These are phyloP conservation scores for Trichoderma asperellum DNA, from an alignment of 2,329 filamentous ascomycete genomes.

Conservation along the genomic window DNA sequence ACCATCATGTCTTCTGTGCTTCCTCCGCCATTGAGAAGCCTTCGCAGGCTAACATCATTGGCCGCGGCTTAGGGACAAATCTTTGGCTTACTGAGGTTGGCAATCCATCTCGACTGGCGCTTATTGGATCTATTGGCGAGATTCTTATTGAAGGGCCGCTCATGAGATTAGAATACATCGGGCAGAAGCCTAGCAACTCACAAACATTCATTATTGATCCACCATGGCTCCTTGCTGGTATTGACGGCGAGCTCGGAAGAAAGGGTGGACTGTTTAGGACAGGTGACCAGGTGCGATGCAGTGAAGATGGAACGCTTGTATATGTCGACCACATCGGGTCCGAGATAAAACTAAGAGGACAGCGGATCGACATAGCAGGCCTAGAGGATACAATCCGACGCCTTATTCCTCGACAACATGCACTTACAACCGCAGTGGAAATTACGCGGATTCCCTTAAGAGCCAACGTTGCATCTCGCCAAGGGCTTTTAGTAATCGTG, in stretches of 20 bases:
- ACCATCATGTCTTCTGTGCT: constrained; percentile 15
- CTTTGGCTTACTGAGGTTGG: not conserved
- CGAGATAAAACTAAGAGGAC: not conserved
- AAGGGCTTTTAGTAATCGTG: not conserved
- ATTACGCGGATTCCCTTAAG: not conserved
- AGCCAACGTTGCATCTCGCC: not conserved
- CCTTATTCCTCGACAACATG: not conserved
- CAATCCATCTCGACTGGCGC: not conserved
- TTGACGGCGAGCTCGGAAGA: constrained; percentile 37
- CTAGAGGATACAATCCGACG: not conserved
- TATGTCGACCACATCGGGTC: not conserved
- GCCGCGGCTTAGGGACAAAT: not conserved
- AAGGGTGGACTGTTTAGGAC: constrained; percentile 48
- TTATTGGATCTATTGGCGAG: constrained; percentile 13
- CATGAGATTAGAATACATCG: constrained; percentile 6
- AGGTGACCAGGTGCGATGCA: constrained; percentile 50
- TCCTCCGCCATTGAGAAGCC: not conserved
- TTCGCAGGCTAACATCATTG: not conserved
- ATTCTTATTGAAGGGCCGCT: constrained; percentile 19
- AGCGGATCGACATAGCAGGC: not conserved
- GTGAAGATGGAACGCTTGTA: constrained; percentile 31
- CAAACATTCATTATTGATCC: constrained; percentile 48
- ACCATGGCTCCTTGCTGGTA: constrained; percentile 46
- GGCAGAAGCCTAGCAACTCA: not conserved
- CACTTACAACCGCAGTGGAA: not conserved